Evolutionary conservation across 768 basidiomycete species (phyloP).

Genomic region (Rhizopogon vinicolor): DNA sequence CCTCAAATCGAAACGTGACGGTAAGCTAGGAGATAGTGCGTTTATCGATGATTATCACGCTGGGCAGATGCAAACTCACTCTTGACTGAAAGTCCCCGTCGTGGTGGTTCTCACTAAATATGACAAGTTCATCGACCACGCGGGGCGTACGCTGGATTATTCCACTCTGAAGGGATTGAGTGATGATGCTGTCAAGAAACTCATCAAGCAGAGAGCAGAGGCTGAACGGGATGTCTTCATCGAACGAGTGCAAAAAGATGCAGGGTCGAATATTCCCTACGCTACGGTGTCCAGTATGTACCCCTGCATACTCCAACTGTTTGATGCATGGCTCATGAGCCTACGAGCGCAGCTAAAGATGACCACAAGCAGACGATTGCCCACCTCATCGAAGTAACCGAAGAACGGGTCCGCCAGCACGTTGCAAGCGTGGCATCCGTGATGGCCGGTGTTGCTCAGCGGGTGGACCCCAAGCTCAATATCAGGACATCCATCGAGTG

Average conservation of each 20-base stretch:
- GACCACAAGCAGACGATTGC: no score
- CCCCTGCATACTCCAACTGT: no score
- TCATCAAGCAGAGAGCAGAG: background rate
- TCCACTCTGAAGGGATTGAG: background rate
- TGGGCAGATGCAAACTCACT: background rate
- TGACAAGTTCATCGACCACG: background rate
- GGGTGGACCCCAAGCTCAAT: background rate
- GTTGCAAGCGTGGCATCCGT: background rate
- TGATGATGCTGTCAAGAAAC: background rate
- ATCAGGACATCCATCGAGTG: conserved; percentile 3
- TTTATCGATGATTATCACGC: background rate
- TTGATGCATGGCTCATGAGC: no score
- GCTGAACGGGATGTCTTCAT: background rate
- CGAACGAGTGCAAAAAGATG: background rate
- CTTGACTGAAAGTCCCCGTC: background rate
- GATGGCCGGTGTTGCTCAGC: background rate
- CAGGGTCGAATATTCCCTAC: background rate
- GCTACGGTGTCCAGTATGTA: conserved; percentile 3
- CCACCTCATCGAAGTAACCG: background rate
- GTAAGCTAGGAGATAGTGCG: background rate
- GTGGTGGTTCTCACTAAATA: conserved; percentile 4
- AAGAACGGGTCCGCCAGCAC: background rate
- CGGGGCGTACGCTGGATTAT: background rate
- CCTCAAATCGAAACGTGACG: background rate
- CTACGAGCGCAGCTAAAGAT: no score